Conservation (phyloP, 352 stramenopile species). For the Elongisporangium senticosum region DNA sequence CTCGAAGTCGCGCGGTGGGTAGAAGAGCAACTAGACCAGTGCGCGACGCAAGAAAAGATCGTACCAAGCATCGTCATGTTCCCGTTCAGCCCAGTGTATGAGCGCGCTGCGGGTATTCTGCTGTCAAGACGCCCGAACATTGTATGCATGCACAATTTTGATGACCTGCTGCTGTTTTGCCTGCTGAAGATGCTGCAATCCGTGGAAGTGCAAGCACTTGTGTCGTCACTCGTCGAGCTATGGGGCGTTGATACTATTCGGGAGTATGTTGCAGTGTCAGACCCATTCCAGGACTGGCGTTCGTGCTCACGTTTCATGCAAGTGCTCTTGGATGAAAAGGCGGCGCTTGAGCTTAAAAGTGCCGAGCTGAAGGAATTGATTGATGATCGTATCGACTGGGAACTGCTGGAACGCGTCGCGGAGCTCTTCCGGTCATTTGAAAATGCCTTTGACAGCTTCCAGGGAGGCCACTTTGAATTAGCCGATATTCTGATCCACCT, state of each 20-base stretch:
- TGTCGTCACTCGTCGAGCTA: conserved; percentile 31
- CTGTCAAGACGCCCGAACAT: conserved; percentile 28
- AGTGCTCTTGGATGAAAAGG: conserved; percentile 31
- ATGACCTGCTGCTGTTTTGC: conserved; percentile 40
- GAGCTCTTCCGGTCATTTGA: conserved; percentile 34
- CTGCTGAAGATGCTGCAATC: conserved; percentile 34
- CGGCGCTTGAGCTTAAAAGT: conserved; percentile 13
- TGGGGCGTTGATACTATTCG: conserved; percentile 23
- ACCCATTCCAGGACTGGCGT: conserved; percentile 28
- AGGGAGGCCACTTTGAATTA: conserved; percentile 15
- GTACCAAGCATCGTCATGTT: conserved; percentile 34
- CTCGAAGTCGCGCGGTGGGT: conserved; percentile 52
- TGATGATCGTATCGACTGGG: conserved; percentile 29
- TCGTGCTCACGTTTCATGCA: conserved; percentile 27
- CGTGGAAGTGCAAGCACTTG: conserved; percentile 23
- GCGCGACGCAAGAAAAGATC: conserved; percentile 23
- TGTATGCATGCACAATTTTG: conserved; percentile 36
- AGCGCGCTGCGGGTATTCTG: conserved; percentile 37
- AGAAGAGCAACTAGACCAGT: conserved; percentile 27
- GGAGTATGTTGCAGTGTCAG: conserved; percentile 3
- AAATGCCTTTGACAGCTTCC: conserved; percentile 19
- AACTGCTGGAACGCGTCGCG: conserved; percentile 32
- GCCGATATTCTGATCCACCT: conserved; percentile 44
- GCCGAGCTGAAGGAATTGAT: conserved; percentile 20
- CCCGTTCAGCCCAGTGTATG: conserved; percentile 26